These are phyloP conservation scores for Drosera capensis DNA, from an alignment of 148 eudicot genomes.

Conservation along the genomic window DNA sequence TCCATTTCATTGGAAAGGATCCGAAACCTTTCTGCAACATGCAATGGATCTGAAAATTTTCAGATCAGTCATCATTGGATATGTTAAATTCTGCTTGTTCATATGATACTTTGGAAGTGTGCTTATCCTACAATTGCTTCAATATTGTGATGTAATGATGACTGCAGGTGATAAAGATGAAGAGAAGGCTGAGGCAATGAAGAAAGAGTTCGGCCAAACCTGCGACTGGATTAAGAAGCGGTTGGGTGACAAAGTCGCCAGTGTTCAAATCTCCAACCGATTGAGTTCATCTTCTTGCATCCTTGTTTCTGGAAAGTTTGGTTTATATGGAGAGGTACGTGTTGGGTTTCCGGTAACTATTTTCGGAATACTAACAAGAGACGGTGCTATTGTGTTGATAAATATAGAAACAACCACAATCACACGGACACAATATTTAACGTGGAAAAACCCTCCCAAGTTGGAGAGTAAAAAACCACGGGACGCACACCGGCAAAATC, in stretches of 20 bases:
- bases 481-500: too few species aligned
- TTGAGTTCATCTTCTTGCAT: conserved; percentile 90
- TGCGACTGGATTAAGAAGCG: conserved; percentile 96
- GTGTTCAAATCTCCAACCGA: conserved; percentile 82
- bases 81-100: too few species aligned
- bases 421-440: too few species aligned
- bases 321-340: conserved; percentile 99
- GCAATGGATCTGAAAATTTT: too few species aligned
- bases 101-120: neutral
- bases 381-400: too few species aligned
- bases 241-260: conserved; percentile 79
- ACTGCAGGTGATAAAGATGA: conserved; percentile 67
- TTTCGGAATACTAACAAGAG: too few species aligned
- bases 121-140: neutral
- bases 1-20: neutral
- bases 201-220: conserved; percentile 68
- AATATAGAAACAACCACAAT: too few species aligned
- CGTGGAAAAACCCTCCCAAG: too few species aligned
- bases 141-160: neutral
- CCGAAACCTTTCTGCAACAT: neutral
- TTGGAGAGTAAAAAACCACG: too few species aligned
- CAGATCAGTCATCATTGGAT: too few species aligned
- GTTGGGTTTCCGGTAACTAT: too few species aligned
- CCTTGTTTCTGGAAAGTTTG: conserved; percentile 81
- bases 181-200: conserved; percentile 57